These are phyloP conservation scores for Kalanchoe fedtschenkoi DNA, from an alignment of 164 flowering plant genomes.

Conservation along the genomic window DNA sequence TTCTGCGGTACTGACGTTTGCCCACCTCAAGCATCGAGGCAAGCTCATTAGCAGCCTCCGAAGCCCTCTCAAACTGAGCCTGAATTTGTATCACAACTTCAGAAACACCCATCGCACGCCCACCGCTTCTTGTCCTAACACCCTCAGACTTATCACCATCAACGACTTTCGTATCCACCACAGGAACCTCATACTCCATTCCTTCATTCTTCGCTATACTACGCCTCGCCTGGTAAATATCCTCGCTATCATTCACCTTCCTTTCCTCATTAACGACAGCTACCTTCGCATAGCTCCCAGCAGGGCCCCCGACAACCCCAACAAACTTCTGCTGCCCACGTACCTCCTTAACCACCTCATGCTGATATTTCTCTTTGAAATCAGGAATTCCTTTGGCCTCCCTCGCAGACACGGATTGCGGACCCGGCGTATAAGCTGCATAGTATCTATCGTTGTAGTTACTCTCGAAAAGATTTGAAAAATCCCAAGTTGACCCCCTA, in stretches of 20 bases:
- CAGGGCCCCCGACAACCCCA: conserved; percentile 15
- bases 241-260: conserved; percentile 8
- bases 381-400: conserved; percentile 98
- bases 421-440: conserved; percentile 50
- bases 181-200: conserved; percentile 61
- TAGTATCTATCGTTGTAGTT: conserved; percentile 27
- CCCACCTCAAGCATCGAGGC: conserved; percentile 80
- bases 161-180: conserved; percentile 75
- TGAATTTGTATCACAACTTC: conserved; percentile 63
- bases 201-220: conserved; percentile 27
- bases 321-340: conserved; percentile 50
- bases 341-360: conserved; percentile 80
- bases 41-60: conserved; percentile 61
- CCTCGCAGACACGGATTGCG: conserved; percentile 73
- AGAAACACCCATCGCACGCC: conserved; percentile 25
- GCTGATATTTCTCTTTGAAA: conserved; percentile 65
- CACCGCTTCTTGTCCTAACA: conserved; percentile 17
- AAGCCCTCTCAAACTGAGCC: conserved; percentile 63
- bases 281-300: conserved; percentile 5
- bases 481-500: conserved; percentile 66
- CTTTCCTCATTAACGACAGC: no score
- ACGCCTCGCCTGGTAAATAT: conserved; percentile 32
- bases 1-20: conserved; percentile 52
- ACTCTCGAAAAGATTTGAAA: conserved; percentile 55
- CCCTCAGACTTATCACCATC: conserved; percentile 30